These are phyloP conservation scores for Amanita molliuscula DNA, from an alignment of 768 basidiomycete species.

Conservation along the genomic window DNA sequence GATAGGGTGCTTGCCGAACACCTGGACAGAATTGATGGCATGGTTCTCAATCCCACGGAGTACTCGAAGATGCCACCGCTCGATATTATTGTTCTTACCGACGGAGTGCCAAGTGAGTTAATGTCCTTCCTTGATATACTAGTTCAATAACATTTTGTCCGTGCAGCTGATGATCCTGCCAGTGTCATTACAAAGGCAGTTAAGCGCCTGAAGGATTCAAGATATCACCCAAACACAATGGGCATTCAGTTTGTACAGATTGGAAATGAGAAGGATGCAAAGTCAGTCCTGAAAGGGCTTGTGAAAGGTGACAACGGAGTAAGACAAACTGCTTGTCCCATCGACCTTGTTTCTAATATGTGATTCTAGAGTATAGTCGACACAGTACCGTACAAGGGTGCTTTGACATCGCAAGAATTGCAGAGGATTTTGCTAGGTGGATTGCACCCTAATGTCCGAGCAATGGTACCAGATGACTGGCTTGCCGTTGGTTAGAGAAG, in stretches of 20 bases:
- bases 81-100: constrained; percentile 24
- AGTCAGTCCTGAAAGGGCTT: constrained; percentile 14
- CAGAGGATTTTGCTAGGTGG: constrained; percentile 23
- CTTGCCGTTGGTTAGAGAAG: background rate
- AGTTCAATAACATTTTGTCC: background rate
- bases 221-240: constrained; percentile 19
- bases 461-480: constrained; percentile 8
- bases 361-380: constrained; percentile 21
- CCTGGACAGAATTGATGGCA: constrained; percentile 12
- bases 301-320: constrained; percentile 19
- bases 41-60: background rate
- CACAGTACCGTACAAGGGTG: constrained; percentile 17
- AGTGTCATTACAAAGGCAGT: constrained; percentile 16
- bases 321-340: background rate
- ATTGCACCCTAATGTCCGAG: constrained; percentile 21
- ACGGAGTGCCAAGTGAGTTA: constrained; percentile 20
- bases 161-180: constrained; percentile 12
- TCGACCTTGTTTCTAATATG: background rate
- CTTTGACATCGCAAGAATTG: constrained; percentile 18
- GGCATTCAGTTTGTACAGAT: constrained; percentile 25
- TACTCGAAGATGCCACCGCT: constrained; percentile 18
- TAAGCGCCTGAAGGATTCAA: constrained; percentile 11
- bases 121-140: background rate
- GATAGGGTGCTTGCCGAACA: constrained; percentile 13
- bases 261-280: constrained; percentile 16